Percentiles rank a stretch among this genome's conserved stretches.
Conservation (phyloP, 2,329 filamentous ascomycete species). For the Monilinia fructicola region DNA sequence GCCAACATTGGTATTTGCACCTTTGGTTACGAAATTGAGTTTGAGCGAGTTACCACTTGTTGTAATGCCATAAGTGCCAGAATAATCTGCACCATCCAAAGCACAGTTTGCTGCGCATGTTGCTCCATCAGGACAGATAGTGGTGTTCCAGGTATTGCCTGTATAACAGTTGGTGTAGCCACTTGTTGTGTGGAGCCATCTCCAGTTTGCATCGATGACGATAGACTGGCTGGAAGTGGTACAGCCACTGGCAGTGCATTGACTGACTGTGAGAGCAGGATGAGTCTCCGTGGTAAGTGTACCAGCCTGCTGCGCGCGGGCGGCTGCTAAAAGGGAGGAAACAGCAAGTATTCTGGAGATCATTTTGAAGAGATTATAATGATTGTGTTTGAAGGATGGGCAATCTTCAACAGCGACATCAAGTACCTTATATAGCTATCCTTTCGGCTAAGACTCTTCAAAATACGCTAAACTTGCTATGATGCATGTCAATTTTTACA, state of each 20-base stretch:
- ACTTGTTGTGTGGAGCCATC: slow-evolving; percentile 53
- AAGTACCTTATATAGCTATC: slow-evolving; percentile 33
- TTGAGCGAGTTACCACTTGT: slow-evolving; percentile 53
- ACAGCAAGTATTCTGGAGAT: slow-evolving; percentile 43
- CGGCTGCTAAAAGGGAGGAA: slow-evolving; percentile 47
- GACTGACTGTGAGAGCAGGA: slow-evolving; percentile 52
- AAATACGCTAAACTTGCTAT: background rate
- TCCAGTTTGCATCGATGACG: slow-evolving; percentile 58
- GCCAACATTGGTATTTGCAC: slow-evolving; percentile 47
- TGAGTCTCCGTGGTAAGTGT: slow-evolving; percentile 50
- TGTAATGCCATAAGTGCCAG: slow-evolving; percentile 54
- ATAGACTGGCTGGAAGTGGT: slow-evolving; percentile 50
- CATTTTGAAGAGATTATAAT: slow-evolving; percentile 33
- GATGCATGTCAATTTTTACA: background rate
- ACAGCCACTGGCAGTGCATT: slow-evolving; percentile 52
- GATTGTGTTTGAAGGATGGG: background rate
- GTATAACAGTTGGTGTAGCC: slow-evolving; percentile 47
- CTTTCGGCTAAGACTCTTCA: slow-evolving; percentile 2
- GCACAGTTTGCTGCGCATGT: slow-evolving; percentile 53
- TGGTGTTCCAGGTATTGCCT: slow-evolving; percentile 46
- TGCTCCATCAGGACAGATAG: slow-evolving; percentile 46
- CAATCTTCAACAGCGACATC: slow-evolving; percentile 17
- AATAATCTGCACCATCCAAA: slow-evolving; percentile 55
- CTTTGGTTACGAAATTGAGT: slow-evolving; percentile 58
- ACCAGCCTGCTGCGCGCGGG: slow-evolving; percentile 51